Base-by-base conservation (phyloP, 495 filamentous ascomycete species). In the Neurospora sp. region DNA sequence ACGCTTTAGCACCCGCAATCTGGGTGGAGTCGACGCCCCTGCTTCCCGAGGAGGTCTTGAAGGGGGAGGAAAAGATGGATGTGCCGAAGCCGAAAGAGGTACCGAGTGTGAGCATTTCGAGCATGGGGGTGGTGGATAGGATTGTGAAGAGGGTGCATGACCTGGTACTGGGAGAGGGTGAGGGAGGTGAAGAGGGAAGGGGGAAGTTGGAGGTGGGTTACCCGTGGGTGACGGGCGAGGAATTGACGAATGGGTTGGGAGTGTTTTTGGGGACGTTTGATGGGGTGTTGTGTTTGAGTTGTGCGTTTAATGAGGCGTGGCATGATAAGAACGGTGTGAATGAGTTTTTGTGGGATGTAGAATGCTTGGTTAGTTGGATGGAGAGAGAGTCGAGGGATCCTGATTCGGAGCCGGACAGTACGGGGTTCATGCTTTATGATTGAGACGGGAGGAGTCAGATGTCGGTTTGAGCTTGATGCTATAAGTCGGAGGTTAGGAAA, bases 211-310 rank as follows among this genome's bases (percentile, higher is more conserved):
- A 74, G 20, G 72, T 83, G 5, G 2, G 31, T 31, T 31, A 31
- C 31, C 83, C 84, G 16, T 85, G 83, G 82, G 81, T 83, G 4
- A 81, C 80, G 1, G 83, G 83, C 0, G 82, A 82, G 44, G 83
- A 84, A 75, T 76, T 84, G 16, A 77, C 77, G 10, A 82, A 77
- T 5, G 81, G 81, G 5, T 66, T 83, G 39, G 83, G 83, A 1
- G 10, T 84, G 48, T 86, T 82, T 42, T 69, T 84, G 62, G 79
- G 78, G 0, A 85, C 79, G 0, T 86, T 77, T 72, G 76, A 76
- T 44, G 82, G 82, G 0, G 42, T 40, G 59, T 38, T 84, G 74
- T 71, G 70, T 1, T 69, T 84, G 23, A 85, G 80, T 74, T 77
- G 77, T 31, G 84, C 79, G 27, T 86, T 79, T 48, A 85, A 85